A percentile compares a stretch with the other conserved stretches of the same genome.
phyloP scores from a whole-genome alignment of 139 green algal genomes.

The Ettlia oleoabundans region DNA sequence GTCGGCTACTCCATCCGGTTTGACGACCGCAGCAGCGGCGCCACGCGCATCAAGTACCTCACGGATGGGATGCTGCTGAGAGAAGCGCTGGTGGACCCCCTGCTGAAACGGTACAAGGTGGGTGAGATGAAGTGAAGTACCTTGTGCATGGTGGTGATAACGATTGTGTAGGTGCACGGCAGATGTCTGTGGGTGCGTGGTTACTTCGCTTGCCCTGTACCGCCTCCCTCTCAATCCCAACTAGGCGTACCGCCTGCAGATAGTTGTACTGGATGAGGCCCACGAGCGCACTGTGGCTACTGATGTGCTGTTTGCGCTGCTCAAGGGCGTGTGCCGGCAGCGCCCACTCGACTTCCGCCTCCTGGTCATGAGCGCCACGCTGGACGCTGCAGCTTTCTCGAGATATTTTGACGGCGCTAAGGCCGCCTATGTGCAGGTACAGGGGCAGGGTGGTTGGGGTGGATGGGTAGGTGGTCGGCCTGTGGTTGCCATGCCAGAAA shows the following conservation, averaged over 20 bases:
- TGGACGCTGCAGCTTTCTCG: slow-evolving; percentile 85
- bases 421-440: slow-evolving; percentile 66
- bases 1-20: slow-evolving; percentile 88
- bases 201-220: neutral
- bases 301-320: slow-evolving; percentile 93
- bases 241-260: slow-evolving; percentile 36
- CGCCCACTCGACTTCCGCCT: slow-evolving; percentile 56
- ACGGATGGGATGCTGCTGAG: slow-evolving; percentile 97
- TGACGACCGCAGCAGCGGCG: slow-evolving; percentile 72
- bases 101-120: slow-evolving; percentile 80
- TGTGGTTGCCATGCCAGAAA: too few relatives aligned
- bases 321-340: slow-evolving; percentile 73
- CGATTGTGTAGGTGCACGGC: too few relatives aligned
- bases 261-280: slow-evolving; percentile 96
- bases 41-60: slow-evolving; percentile 86
- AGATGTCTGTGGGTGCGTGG: neutral
- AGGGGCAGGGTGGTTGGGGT: neutral
- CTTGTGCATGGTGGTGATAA: too few relatives aligned
- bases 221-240: neutral
- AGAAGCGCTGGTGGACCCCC: slow-evolving; percentile 87
- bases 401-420: slow-evolving; percentile 77
- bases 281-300: slow-evolving; percentile 95
- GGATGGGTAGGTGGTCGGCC: neutral
- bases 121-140: neutral
- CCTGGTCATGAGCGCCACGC: slow-evolving; percentile 96